phyloP scores from a whole-genome alignment of 148 eudicot species.

The Rhododendron mucronatum region DNA sequence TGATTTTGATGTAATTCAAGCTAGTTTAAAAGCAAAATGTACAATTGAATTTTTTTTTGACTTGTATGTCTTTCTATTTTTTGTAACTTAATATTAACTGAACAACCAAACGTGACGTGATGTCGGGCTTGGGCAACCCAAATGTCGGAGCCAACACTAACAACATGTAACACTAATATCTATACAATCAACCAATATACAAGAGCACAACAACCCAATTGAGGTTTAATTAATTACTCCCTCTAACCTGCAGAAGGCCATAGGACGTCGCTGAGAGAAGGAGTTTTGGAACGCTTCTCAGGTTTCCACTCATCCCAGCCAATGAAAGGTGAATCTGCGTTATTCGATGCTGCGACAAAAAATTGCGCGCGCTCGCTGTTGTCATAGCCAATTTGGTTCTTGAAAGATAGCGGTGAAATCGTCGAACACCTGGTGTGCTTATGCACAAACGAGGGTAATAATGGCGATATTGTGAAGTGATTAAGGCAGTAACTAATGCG shows the following conservation, averaged over 20 bases:
- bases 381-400: neutral
- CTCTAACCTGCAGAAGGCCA: conserved; percentile 89
- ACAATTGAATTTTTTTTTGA: too few species aligned
- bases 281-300: conserved; percentile 58
- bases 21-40: too few species aligned
- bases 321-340: conserved; percentile 27
- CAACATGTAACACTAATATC: neutral
- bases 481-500: neutral
- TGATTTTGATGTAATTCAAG: too few species aligned
- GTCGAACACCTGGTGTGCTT: neutral
- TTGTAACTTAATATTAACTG: too few species aligned
- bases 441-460: neutral
- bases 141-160: too few species aligned
- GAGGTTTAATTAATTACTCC: neutral
- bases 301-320: conserved; percentile 68
- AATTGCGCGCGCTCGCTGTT: neutral
- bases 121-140: too few species aligned
- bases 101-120: too few species aligned
- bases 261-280: conserved; percentile 62
- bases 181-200: neutral
- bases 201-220: neutral
- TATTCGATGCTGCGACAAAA: conserved; percentile 13
- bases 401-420: conserved; percentile 1
- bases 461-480: neutral
- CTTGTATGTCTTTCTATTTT: too few species aligned